Percentiles rank a stretch among this genome's conserved stretches.
These are phyloP conservation scores for Sarocladium strictum DNA, from an alignment of 2,329 filamentous ascomycete species.

Conservation along the genomic window DNA sequence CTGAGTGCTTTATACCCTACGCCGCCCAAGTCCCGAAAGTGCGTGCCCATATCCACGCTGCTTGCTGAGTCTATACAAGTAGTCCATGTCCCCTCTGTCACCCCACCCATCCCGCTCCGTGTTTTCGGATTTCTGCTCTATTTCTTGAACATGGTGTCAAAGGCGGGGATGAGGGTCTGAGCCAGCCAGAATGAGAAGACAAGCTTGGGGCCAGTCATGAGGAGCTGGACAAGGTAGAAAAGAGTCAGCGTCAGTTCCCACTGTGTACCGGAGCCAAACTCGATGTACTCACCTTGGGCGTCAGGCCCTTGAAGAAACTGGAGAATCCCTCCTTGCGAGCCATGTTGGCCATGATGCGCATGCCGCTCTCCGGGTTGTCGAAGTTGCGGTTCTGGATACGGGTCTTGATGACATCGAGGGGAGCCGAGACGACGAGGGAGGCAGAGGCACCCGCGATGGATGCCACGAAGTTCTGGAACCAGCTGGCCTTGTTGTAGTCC, in stretches of 20 bases:
- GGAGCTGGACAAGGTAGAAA: slow-evolving; percentile 50
- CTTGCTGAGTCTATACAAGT: slow-evolving; percentile 9
- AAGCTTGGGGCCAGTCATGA: slow-evolving; percentile 98
- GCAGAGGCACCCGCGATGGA: slow-evolving; percentile 93
- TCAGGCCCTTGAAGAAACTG: slow-evolving; percentile 96
- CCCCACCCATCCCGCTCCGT: too few species aligned
- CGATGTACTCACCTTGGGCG: slow-evolving; percentile 63
- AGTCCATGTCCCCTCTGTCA: too few species aligned
- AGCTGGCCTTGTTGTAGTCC: slow-evolving; percentile 93
- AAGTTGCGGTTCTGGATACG: slow-evolving; percentile 98
- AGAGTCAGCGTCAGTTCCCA: slow-evolving; percentile 9
- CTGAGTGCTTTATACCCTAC: slow-evolving; percentile 17
- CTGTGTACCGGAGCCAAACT: neutral
- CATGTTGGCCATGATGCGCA: slow-evolving; percentile 91
- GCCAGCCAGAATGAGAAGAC: slow-evolving; percentile 99
- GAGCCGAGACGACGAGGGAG: slow-evolving; percentile 92
- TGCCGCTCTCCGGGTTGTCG: slow-evolving; percentile 91
- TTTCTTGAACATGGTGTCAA: slow-evolving; percentile 49
- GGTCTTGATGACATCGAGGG: slow-evolving; percentile 96
- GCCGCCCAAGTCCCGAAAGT: slow-evolving; percentile 6
- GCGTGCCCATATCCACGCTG: slow-evolving; percentile 3
- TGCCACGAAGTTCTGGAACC: slow-evolving; percentile 95
- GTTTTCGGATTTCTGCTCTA: slow-evolving; percentile 6
- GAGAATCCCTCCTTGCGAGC: slow-evolving; percentile 77
- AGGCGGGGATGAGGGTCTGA: slow-evolving; percentile 93